Percentiles rank a stretch among this genome's conserved stretches.
Conservation (phyloP, 2,329 filamentous ascomycete species). For the Colletotrichum eleusines region DNA sequence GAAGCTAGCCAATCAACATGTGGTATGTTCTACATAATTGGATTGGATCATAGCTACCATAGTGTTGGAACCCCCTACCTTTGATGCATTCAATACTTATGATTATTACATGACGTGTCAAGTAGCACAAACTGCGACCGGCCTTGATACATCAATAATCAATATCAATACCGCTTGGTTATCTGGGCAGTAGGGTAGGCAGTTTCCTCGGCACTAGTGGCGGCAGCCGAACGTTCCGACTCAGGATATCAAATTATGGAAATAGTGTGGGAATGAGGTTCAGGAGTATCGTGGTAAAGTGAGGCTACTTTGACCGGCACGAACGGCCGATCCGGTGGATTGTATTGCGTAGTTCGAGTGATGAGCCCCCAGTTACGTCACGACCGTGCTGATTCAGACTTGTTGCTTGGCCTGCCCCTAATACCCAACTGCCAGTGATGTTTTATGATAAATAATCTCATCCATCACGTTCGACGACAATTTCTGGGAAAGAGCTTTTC, state of each 20-base stretch:
- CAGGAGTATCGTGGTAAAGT: not conserved
- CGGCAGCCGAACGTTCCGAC: not conserved
- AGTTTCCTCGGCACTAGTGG: not conserved
- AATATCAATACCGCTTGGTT: not conserved
- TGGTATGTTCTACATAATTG: not conserved
- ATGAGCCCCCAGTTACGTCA: constrained; percentile 35
- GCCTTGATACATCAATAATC: not conserved
- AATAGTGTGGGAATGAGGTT: not conserved
- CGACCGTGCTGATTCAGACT: constrained; percentile 9
- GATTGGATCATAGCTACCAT: not conserved
- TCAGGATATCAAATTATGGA: not conserved
- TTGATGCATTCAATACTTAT: not conserved
- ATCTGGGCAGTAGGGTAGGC: not conserved
- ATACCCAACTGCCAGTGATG: not conserved
- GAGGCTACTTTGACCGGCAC: not conserved
- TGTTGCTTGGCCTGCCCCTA: no score
- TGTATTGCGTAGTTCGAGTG: constrained; percentile 25
- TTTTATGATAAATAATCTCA: not conserved
- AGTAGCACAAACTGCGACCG: not conserved
- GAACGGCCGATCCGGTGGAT: constrained; percentile 7
- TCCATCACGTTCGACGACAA: accelerated
- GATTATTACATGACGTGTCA: not conserved
- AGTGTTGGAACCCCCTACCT: not conserved
- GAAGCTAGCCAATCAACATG: not conserved
- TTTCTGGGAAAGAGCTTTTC: not conserved